A percentile compares a stretch with the other conserved stretches of the same genome.
Evolutionary conservation across 2,329 filamentous ascomycete species (phyloP).

Genomic region (Botryosphaeria dothidea): DNA sequence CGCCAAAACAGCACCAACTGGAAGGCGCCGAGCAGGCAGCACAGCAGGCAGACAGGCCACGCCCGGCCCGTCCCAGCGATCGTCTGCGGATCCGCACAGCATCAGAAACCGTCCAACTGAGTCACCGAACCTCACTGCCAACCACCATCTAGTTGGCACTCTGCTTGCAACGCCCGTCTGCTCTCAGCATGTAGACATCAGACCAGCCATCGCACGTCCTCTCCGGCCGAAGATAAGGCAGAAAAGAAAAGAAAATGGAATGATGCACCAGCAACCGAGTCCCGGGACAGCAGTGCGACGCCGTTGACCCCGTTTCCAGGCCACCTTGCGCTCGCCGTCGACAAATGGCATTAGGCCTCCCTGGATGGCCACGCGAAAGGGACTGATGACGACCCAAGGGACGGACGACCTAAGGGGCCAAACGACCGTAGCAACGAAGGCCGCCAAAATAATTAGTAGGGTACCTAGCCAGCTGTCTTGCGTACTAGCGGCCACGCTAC

Average conservation of each 20-base stretch:
- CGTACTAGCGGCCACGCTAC: not conserved
- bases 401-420: not conserved
- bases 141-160: not conserved
- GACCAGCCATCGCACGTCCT: not conserved
- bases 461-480: not conserved
- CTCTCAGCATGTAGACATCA: not conserved
- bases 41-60: not conserved
- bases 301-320: not conserved
- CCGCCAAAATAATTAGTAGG: not conserved
- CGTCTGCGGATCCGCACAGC: slow-evolving; percentile 8
- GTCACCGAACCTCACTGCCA: not conserved
- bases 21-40: not conserved
- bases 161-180: not conserved
- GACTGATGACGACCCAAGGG: not conserved
- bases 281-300: not conserved
- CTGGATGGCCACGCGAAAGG: not conserved
- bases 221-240: not conserved
- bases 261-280: not conserved
- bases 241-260: not conserved
- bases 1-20: not conserved
- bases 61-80: slow-evolving; percentile 14
- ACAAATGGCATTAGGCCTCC: not conserved
- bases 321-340: not conserved
- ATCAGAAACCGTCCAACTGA: not conserved
- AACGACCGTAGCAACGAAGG: not conserved